Evolutionary conservation across 2,329 filamentous ascomycete species (phyloP).

Genomic region (Penicillium sp.): DNA sequence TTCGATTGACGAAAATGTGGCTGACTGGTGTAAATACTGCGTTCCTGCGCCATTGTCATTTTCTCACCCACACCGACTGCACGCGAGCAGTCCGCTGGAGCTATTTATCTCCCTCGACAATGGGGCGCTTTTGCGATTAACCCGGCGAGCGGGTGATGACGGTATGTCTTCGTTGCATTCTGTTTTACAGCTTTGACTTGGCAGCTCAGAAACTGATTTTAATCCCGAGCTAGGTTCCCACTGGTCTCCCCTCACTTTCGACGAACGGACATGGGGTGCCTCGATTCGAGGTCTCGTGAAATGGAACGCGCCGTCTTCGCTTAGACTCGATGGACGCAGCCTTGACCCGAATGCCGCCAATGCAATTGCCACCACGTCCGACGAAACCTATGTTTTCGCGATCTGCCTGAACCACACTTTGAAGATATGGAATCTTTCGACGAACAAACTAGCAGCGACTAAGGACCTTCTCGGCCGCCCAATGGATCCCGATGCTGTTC

Average conservation of each 20-base stretch:
- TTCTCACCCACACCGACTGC: constrained; percentile 75
- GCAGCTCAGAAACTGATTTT: constrained; percentile 15
- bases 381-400: constrained; percentile 62
- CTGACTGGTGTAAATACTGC: constrained; percentile 72
- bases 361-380: constrained; percentile 46
- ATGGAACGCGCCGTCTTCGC: constrained; percentile 44
- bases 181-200: constrained; percentile 3
- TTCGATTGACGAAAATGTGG: constrained; percentile 69
- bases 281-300: constrained; percentile 48
- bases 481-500: constrained; percentile 64
- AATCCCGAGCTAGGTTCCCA: constrained; percentile 32
- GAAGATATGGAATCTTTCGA: constrained; percentile 84
- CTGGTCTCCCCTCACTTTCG: constrained; percentile 48
- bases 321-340: constrained; percentile 42
- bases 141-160: constrained; percentile 55
- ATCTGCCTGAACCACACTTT: constrained; percentile 86
- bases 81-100: constrained; percentile 69
- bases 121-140: constrained; percentile 61
- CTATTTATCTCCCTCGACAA: constrained; percentile 66
- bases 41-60: constrained; percentile 70
- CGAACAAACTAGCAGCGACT: constrained; percentile 71
- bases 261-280: constrained; percentile 50
- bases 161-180: constrained; percentile 35
- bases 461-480: constrained; percentile 73
- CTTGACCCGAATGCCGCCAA: constrained; percentile 46